Percentiles rank a stretch among this genome's conserved stretches.
Evolutionary conservation across 495 filamentous ascomycete genomes (phyloP).

Genomic region (Podospora fimiseda): DNA sequence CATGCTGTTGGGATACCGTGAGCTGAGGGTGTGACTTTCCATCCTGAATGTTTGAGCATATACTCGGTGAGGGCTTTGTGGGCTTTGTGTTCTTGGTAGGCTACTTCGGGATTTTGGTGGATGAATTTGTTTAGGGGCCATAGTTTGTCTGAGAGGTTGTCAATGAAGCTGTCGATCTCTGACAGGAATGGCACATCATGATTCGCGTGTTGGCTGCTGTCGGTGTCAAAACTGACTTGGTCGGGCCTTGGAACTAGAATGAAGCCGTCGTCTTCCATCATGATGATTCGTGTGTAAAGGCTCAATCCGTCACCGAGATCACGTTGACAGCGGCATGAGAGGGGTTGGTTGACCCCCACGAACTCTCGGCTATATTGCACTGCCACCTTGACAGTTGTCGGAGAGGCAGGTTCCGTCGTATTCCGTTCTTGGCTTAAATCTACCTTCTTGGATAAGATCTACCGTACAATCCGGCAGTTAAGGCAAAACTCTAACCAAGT

Average conservation of each 20-base stretch:
- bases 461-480: not conserved
- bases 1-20: constrained; percentile 53
- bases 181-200: constrained; percentile 3
- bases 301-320: too few relatives aligned
- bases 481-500: not conserved
- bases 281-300: too few relatives aligned
- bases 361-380: not conserved
- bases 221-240: not conserved
- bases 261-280: constrained; percentile 12
- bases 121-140: constrained; percentile 47
- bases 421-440: not conserved
- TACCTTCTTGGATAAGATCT: not conserved
- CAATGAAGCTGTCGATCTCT: constrained; percentile 34
- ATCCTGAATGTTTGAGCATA: constrained; percentile 41
- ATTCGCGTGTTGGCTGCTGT: not conserved
- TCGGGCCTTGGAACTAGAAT: constrained; percentile 7
- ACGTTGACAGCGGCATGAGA: not conserved
- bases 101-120: constrained; percentile 56
- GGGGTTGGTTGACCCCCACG: not conserved
- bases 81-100: constrained; percentile 50
- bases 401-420: not conserved
- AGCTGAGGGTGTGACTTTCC: constrained; percentile 49
- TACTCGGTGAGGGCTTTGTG: constrained; percentile 53
- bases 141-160: constrained; percentile 29
- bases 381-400: not conserved